Percentiles rank a stretch among this genome's conserved stretches.
These are phyloP conservation scores for Xylaria curta DNA, from an alignment of 495 filamentous ascomycete genomes.

Conservation along the genomic window DNA sequence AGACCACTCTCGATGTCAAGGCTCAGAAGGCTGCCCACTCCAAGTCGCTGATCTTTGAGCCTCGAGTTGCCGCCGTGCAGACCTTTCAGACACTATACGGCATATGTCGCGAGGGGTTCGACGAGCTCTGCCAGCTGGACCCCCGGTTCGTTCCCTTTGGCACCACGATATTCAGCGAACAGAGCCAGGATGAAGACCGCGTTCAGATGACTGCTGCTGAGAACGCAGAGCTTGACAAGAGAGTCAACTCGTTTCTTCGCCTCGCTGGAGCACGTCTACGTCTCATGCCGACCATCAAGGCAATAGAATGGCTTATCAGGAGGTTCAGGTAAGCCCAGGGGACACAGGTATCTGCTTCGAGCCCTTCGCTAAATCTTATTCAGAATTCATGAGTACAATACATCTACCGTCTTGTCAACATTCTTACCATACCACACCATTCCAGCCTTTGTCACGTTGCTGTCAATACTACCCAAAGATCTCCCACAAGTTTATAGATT, in stretches of 20 bases:
- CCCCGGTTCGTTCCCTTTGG: constrained; percentile 71
- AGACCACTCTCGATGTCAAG: constrained; percentile 83
- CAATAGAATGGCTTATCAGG: constrained; percentile 91
- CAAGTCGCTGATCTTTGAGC: constrained; percentile 90
- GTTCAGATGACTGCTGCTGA: constrained; percentile 80
- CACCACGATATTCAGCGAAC: constrained; percentile 81
- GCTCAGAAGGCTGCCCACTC: constrained; percentile 87
- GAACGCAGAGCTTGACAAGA: constrained; percentile 79
- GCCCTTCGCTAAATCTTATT: constrained; percentile 41
- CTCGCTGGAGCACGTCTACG: constrained; percentile 76
- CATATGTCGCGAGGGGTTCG: constrained; percentile 85
- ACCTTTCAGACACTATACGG: constrained; percentile 87
- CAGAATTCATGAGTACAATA: constrained; percentile 92
- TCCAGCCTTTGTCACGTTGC: constrained; percentile 77
- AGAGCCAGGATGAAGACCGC: constrained; percentile 87
- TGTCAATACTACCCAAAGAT: constrained; percentile 78
- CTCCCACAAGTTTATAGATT: constrained; percentile 80
- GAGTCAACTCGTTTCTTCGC: constrained; percentile 79
- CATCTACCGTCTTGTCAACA: constrained; percentile 75
- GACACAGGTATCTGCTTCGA: background rate
- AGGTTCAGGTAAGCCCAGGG: constrained; percentile 78
- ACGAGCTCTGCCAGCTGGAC: constrained; percentile 88
- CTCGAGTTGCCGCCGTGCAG: constrained; percentile 78
- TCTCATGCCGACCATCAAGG: constrained; percentile 84
- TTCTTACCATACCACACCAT: constrained; percentile 92